Conservation (phyloP, 2,329 filamentous ascomycete species). For the Trichoderma sp. region DNA sequence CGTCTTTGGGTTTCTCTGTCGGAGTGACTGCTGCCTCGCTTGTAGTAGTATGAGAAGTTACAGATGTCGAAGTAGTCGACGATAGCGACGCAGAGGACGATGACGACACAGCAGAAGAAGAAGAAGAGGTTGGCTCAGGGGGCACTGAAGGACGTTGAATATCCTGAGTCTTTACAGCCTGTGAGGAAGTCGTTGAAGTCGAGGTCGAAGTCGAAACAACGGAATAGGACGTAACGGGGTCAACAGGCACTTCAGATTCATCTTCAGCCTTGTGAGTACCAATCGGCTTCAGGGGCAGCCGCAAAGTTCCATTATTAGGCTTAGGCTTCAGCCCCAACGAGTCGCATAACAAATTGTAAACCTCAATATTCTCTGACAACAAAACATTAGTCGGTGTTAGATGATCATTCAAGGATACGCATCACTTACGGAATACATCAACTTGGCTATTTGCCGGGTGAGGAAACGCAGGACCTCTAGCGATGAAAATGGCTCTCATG, state of each 20-base stretch:
- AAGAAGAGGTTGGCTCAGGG: not conserved
- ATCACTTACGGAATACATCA: constrained; percentile 73
- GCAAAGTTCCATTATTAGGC: constrained; percentile 84
- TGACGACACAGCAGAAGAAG: constrained; percentile 16
- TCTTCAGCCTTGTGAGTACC: constrained; percentile 58
- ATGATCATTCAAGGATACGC: not conserved
- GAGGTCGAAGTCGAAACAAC: not conserved
- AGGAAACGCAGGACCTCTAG: constrained; percentile 86
- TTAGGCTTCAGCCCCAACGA: constrained; percentile 70
- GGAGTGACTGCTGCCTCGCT: not conserved
- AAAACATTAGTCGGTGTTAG: constrained; percentile 27
- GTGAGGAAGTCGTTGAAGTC: not conserved
- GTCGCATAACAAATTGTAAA: constrained; percentile 94
- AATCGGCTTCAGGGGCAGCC: constrained; percentile 63
- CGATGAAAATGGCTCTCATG: constrained; percentile 95
- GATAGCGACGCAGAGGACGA: not conserved
- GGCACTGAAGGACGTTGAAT: constrained; percentile 13
- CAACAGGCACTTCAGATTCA: constrained; percentile 48
- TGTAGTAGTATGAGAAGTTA: not conserved
- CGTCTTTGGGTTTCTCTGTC: constrained; percentile 2
- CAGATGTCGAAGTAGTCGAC: constrained; percentile 20
- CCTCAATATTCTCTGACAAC: constrained; percentile 77
- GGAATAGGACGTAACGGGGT: constrained; percentile 41
- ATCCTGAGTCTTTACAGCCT: constrained; percentile 19
- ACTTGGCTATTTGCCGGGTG: constrained; percentile 78